A percentile compares a stretch with the other conserved stretches of the same genome.
These are phyloP conservation scores for Nicotiana knightiana DNA, from an alignment of 257 asterid species.

Conservation along the genomic window DNA sequence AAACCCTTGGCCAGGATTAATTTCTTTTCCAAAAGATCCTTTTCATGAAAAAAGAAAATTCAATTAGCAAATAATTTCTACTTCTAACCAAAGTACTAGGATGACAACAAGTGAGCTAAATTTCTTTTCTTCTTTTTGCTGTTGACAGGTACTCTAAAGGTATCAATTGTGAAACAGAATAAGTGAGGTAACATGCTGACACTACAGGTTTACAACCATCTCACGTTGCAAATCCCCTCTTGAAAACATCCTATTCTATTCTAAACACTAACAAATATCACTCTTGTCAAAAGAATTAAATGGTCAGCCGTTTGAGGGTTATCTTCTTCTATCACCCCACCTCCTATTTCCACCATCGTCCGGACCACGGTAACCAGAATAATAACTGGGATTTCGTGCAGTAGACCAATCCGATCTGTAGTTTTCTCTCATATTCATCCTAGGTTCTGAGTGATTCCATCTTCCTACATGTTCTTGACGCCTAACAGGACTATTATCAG, in stretches of 20 bases:
- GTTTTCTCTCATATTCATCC: constrained; percentile 24
- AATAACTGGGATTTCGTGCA: constrained; percentile 23
- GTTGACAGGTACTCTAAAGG: background rate
- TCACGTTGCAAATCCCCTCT: background rate
- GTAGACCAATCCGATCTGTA: constrained; percentile 28
- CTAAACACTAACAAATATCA: background rate
- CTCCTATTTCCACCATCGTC: constrained; percentile 30
- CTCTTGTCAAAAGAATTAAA: background rate
- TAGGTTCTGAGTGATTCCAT: constrained; percentile 27
- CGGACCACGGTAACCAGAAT: constrained; percentile 34
- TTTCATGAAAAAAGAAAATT: background rate
- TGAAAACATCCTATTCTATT: background rate
- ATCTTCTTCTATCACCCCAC: constrained; percentile 50
- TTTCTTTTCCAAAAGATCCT: background rate
- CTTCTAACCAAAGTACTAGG: background rate
- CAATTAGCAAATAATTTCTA: background rate
- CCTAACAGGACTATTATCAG: constrained; percentile 56
- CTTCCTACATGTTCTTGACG: constrained; percentile 29
- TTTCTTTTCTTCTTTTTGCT: background rate
- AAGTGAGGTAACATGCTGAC: background rate
- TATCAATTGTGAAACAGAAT: background rate
- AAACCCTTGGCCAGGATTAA: background rate
- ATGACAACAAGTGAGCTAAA: background rate
- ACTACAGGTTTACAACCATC: background rate
- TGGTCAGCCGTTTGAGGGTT: background rate